Evolutionary conservation across 139 green algal species (phyloP).

Genomic region (Chlamydomonas sp.): DNA sequence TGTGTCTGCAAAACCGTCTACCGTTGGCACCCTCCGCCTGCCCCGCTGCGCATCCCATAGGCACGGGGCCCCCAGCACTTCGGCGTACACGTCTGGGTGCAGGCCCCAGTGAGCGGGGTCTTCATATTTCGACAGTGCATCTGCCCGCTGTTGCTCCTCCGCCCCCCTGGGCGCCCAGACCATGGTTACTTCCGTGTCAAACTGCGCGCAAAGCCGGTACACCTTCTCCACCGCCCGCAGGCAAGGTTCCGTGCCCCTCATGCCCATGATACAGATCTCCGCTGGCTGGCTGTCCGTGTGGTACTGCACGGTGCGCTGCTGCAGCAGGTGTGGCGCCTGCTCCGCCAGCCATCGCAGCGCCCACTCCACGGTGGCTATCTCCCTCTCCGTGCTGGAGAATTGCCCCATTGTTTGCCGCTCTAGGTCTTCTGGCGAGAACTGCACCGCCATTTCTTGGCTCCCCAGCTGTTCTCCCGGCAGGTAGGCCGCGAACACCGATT

Average conservation of each 20-base stretch:
- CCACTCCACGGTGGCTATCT: background rate
- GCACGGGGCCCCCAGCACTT: background rate
- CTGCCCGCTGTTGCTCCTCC: background rate
- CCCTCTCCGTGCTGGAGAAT: slow-evolving; percentile 23
- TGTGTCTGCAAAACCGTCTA: background rate
- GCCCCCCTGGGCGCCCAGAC: background rate
- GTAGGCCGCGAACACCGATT: background rate
- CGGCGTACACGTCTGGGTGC: background rate
- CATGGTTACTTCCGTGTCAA: background rate
- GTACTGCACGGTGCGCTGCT: background rate
- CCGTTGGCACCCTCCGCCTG: too few relatives aligned
- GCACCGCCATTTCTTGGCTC: background rate
- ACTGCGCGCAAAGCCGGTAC: background rate
- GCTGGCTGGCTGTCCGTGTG: slow-evolving; percentile 22
- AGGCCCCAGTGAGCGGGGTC: background rate
- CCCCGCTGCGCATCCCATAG: background rate
- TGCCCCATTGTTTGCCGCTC: background rate
- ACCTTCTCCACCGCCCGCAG: background rate
- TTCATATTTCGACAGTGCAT: background rate
- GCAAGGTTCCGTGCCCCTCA: background rate
- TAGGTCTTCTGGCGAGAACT: background rate
- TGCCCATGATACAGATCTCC: background rate
- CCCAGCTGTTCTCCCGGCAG: background rate
- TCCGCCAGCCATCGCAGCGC: background rate
- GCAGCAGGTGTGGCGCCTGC: background rate